phyloP scores from a whole-genome alignment of 169 alveolate species.

The Plasmodium inui region DNA sequence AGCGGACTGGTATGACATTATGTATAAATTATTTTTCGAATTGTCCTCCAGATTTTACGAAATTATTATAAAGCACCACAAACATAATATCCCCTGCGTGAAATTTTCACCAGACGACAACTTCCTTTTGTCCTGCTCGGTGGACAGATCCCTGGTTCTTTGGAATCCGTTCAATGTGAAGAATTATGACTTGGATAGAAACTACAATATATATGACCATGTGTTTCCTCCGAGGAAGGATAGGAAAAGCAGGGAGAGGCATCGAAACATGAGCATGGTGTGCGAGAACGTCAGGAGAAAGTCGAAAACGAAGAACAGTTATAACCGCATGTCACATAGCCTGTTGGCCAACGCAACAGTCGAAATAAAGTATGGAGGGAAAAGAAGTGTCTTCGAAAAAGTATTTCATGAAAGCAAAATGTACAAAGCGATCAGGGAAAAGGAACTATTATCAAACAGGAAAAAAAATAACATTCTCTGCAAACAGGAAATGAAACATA shows the following conservation, averaged over 20 bases:
- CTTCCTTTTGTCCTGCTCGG: constrained; percentile 65
- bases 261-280: not conserved
- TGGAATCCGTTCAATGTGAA: constrained; percentile 54
- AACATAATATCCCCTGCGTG: constrained; percentile 64
- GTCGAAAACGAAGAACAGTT: not conserved
- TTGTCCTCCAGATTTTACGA: constrained; percentile 57
- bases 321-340: not conserved
- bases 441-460: constrained; percentile 15
- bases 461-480: constrained; percentile 37
- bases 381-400: constrained; percentile 32
- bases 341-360: not conserved
- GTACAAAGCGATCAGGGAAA: constrained; percentile 36
- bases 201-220: constrained; percentile 53
- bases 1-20: constrained; percentile 72
- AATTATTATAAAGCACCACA: constrained; percentile 33
- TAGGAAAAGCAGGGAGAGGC: not conserved
- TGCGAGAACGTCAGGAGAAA: not conserved
- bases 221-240: constrained; percentile 7
- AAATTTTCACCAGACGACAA: constrained; percentile 72
- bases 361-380: not conserved
- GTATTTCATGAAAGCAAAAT: constrained; percentile 26
- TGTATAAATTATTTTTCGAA: constrained; percentile 50
- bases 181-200: constrained; percentile 24
- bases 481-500: constrained; percentile 32
- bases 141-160: constrained; percentile 49